Evolutionary conservation across 768 basidiomycete species (phyloP).

Genomic region (Macrolepiota dolichaula): DNA sequence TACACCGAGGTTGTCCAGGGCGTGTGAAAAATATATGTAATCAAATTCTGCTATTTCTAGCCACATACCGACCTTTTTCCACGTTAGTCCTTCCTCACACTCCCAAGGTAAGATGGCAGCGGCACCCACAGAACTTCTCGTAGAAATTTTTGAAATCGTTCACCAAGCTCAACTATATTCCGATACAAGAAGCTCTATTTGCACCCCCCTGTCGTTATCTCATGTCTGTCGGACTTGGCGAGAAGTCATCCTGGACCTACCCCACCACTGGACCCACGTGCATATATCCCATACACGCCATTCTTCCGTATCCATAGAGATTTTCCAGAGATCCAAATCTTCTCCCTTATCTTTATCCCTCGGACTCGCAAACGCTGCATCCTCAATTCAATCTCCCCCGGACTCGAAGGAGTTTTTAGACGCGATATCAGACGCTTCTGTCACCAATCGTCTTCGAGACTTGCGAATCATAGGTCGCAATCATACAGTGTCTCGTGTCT

Average conservation of each 20-base stretch:
- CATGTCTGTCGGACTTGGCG: conserved; percentile 6
- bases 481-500: not conserved
- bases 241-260: not conserved
- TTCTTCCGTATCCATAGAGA: not conserved
- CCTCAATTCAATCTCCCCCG: not conserved
- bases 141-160: conserved; percentile 4
- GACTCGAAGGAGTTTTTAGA: not conserved
- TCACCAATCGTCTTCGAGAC: conserved; percentile 1
- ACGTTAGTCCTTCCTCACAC: not conserved
- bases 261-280: conserved; percentile 4
- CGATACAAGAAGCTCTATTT: conserved; percentile 1
- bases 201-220: not conserved
- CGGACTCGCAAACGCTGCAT: not conserved
- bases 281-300: conserved; percentile 4
- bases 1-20: not conserved
- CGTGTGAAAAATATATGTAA: not conserved
- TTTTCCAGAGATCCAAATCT: not conserved
- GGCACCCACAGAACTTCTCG: conserved; percentile 1
- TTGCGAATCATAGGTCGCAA: not conserved
- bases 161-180: conserved; percentile 3
- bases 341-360: not conserved
- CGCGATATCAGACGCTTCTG: not conserved
- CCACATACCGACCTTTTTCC: not conserved
- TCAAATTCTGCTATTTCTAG: not conserved
- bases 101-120: not conserved